Conservation (phyloP, 2,329 filamentous ascomycete genomes). For the Cytospora piceicola region DNA sequence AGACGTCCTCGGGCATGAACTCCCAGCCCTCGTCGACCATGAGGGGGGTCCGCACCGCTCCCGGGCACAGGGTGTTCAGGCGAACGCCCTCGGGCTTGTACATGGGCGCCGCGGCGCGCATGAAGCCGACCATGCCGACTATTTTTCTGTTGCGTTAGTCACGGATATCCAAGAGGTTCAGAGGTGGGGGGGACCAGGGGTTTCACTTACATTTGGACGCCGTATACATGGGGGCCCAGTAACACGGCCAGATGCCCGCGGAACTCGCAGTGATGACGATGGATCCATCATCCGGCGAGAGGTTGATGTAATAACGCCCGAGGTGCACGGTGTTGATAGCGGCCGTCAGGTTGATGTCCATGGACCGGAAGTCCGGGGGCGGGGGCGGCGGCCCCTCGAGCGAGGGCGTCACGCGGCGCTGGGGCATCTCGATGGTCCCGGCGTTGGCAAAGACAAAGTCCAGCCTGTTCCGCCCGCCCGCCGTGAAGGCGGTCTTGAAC, state of each 20-base stretch:
- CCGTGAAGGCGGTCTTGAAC: conserved; percentile 45
- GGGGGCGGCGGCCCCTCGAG: conserved; percentile 17
- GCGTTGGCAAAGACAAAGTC: conserved; percentile 56
- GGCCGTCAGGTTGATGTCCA: conserved; percentile 29
- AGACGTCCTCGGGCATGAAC: conserved; percentile 14
- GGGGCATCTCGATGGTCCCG: conserved; percentile 47
- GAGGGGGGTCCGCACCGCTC: conserved; percentile 22
- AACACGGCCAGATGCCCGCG: conserved; percentile 28
- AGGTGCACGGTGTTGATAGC: conserved; percentile 28
- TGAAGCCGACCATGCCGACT: conserved; percentile 24
- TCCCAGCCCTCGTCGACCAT: conserved; percentile 9
- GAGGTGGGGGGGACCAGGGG: not conserved
- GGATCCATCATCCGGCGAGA: conserved; percentile 22
- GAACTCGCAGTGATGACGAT: conserved; percentile 28
- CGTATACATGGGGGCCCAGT: conserved; percentile 26
- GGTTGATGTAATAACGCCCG: conserved; percentile 24
- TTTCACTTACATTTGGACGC: conserved; percentile 31
- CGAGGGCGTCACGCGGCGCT: conserved; percentile 40
- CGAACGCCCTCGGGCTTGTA: conserved; percentile 23
- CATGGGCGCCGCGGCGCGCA: conserved; percentile 18
- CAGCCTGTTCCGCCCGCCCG: conserved; percentile 35
- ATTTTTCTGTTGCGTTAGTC: not conserved
- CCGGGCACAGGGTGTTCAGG: conserved; percentile 25
- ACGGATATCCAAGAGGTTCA: too few relatives aligned
- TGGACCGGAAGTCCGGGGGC: conserved; percentile 16